Percentiles rank a stretch among this genome's conserved stretches.
phyloP scores from a whole-genome alignment of 2,329 filamentous ascomycete genomes.

The Ophiostoma himal-ulmi region DNA sequence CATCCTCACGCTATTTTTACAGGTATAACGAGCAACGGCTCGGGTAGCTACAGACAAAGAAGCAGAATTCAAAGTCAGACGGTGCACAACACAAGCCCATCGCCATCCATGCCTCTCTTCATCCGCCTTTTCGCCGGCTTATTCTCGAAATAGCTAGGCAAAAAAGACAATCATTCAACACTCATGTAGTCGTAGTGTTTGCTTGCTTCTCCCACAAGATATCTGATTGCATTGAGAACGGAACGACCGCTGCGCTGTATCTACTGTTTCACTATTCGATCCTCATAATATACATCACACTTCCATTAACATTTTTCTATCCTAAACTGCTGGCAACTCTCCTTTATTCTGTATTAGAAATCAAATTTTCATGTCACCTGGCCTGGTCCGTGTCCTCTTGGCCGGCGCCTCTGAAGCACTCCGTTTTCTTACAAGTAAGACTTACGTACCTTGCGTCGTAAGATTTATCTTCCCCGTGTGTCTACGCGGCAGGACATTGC shows the following conservation, averaged over 20 bases:
- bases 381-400: conserved; percentile 9
- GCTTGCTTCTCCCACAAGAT: neutral
- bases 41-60: neutral
- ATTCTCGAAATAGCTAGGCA: neutral
- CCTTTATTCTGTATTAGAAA: too few relatives aligned
- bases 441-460: neutral
- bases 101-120: neutral
- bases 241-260: too few relatives aligned
- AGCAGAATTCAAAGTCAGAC: too few relatives aligned
- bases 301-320: too few relatives aligned
- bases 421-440: neutral
- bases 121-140: neutral
- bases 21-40: neutral
- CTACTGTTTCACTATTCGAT: too few relatives aligned
- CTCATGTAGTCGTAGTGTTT: neutral
- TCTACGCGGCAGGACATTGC: neutral
- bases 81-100: too few relatives aligned
- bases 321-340: too few relatives aligned
- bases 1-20: neutral
- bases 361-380: neutral
- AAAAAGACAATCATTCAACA: neutral
- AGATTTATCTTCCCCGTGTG: neutral
- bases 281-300: too few relatives aligned
- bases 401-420: neutral
- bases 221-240: too few relatives aligned